Evolutionary conservation across 2,329 filamentous ascomycete genomes (phyloP).

Genomic region (Aspergillus ibericus): DNA sequence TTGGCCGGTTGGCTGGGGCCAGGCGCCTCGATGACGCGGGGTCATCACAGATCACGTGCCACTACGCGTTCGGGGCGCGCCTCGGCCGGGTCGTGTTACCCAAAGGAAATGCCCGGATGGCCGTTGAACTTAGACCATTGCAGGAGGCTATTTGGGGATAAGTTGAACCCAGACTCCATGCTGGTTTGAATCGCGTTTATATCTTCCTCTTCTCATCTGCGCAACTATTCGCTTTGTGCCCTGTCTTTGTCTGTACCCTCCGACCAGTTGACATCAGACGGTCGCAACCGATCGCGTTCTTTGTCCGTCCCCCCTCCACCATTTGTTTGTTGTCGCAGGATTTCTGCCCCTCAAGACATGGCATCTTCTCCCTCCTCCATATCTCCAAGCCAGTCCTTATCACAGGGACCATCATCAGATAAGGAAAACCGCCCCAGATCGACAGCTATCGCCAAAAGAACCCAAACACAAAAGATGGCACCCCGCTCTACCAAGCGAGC

Average conservation of each 20-base stretch:
- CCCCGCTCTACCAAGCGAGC: constrained; percentile 41
- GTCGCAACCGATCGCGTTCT: constrained; percentile 11
- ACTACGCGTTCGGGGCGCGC: background rate
- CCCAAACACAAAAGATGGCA: constrained; percentile 39
- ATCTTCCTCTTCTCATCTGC: background rate
- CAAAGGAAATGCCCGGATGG: background rate
- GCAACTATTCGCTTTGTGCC: background rate
- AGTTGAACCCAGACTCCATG: background rate
- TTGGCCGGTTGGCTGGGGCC: constrained; percentile 9
- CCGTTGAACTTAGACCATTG: background rate
- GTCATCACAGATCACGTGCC: constrained; percentile 15
- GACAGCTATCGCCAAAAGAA: constrained; percentile 44
- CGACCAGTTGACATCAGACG: background rate
- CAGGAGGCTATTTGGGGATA: background rate
- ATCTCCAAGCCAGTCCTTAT: constrained; percentile 27
- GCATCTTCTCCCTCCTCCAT: constrained; percentile 22
- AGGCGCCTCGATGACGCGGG: constrained; percentile 13
- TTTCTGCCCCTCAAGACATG: constrained; percentile 28
- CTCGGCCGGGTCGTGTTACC: background rate
- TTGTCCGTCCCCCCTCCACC: constrained; percentile 1
- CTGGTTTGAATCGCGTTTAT: background rate
- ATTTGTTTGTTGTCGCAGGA: constrained; percentile 14
- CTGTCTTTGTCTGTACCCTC: background rate
- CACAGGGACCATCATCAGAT: constrained; percentile 46
- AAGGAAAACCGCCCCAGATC: constrained; percentile 48